Evolutionary conservation across 2,329 filamentous ascomycete species (phyloP), one percentile per base, ranked within the genome.

Genomic region (Chaetomium sp.): DNA sequence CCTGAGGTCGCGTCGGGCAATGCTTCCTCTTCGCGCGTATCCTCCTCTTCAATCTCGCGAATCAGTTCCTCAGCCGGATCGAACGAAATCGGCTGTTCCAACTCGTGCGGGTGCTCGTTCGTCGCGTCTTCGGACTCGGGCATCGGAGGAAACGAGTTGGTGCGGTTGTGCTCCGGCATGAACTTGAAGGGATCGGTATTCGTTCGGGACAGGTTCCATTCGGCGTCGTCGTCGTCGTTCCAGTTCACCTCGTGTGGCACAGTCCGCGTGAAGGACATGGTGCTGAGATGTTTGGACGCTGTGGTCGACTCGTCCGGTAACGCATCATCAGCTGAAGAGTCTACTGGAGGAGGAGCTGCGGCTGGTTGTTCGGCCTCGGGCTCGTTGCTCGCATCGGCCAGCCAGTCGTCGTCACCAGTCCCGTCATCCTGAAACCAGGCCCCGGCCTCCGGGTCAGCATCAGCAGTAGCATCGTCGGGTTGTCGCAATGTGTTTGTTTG

Each of bases 101-200:
- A 62, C 61, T 27, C 68, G 59, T 40, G 61, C 40, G 52, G 56
- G 45, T 46, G 14, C 37, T 58, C 51, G 11, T 54, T 45, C 6
- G 71, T 61, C 34, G 57, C 47, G 19, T 58, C 35, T 40, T 73
- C 67, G 6, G 71, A 60, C 0, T 76, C 73, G 9, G 81, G 79
- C 0, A 85, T 79, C 9, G 70, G 68, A 1, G 84, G 83, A 59
- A 86, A 86, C 0, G 83, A 86, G 65, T 86, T 86, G 42, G 81
- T 80, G 64, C 80, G 74, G 53, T 83, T 77, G 49, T 70, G 77
- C 2, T 76, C 72, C 7, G 79, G 71, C 79, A 86, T 81, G 60
- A 81, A 80, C 57, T 78, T 79, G 69, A 83, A 85, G 2, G 78
- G 78, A 55, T 86, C 80, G 1, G 77, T 77, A 52, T 80, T 75